Percentiles rank a stretch among this genome's conserved stretches.
Evolutionary conservation across 768 basidiomycete genomes (phyloP).

Genomic region (Panellus pusillus): DNA sequence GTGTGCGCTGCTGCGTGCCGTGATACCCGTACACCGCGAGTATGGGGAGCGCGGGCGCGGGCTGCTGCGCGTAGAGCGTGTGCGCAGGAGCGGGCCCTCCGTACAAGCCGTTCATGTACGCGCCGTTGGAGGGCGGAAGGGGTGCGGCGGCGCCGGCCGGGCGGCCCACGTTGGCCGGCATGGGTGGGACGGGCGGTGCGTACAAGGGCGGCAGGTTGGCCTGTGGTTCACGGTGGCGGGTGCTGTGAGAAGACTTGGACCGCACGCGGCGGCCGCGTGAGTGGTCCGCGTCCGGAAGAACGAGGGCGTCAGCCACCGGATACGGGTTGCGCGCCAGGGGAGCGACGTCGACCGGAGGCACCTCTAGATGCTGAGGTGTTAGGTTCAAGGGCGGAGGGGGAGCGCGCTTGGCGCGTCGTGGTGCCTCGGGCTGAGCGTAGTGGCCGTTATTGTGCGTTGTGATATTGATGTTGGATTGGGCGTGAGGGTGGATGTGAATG

Average conservation of each 20-base stretch:
- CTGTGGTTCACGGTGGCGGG: background rate
- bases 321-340: constrained; percentile 16
- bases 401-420: background rate
- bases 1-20: background rate
- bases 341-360: constrained; percentile 2
- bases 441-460: constrained; percentile 6
- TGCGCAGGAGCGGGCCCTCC: background rate
- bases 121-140: constrained; percentile 3
- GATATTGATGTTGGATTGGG: constrained; percentile 2
- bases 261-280: background rate
- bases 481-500: background rate
- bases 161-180: constrained; percentile 1
- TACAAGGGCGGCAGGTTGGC: background rate
- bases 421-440: constrained; percentile 10
- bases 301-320: background rate
- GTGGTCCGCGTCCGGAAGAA: background rate
- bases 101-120: constrained; percentile 10
- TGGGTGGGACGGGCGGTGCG: constrained; percentile 6
- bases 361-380: constrained; percentile 3
- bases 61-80: background rate
- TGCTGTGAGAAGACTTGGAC: constrained; percentile 6
- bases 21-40: background rate
- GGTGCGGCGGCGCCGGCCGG: constrained; percentile 13
- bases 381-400: background rate
- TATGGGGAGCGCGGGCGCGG: background rate